Conservation (phyloP, 495 filamentous ascomycete genomes). For the Penicillium mononematosum region DNA sequence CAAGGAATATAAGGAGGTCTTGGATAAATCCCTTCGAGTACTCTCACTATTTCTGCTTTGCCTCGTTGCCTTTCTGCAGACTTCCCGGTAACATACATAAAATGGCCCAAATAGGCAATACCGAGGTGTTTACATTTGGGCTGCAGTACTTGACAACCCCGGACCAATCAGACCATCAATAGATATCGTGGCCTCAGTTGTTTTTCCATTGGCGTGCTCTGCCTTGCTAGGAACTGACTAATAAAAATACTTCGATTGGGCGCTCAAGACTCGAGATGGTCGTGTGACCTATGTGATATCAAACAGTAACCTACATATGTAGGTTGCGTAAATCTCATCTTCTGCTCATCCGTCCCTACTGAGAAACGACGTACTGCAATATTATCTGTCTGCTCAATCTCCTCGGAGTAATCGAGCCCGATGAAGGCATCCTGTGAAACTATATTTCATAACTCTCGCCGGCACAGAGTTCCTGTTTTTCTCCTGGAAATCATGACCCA, state of each 20-base stretch:
- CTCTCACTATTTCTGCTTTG: too few species aligned
- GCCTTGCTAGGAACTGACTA: neutral
- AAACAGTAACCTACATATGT: neutral
- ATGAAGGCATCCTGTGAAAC: neutral
- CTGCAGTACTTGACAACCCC: neutral
- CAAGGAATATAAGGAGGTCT: neutral
- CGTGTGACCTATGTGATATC: neutral
- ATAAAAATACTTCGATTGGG: neutral
- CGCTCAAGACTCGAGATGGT: neutral
- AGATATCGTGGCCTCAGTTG: neutral
- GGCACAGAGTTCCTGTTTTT: neutral
- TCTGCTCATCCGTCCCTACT: neutral
- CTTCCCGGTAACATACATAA: slow-evolving; percentile 1
- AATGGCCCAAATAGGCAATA: slow-evolving; percentile 1
- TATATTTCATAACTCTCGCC: neutral
- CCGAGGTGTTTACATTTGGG: neutral
- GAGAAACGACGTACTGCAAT: neutral
- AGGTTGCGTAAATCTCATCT: neutral
- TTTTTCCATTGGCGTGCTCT: neutral
- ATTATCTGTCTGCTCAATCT: neutral
- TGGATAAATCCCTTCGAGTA: neutral
- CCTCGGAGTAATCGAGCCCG: neutral
- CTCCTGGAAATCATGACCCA: neutral
- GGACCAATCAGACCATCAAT: slow-evolving; percentile 2
- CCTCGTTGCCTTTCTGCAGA: neutral